Percentiles rank a stretch among this genome's conserved stretches.
These are phyloP conservation scores for Magnaporthiopsis rhizophila DNA, from an alignment of 2,329 filamentous ascomycete species.

Conservation along the genomic window DNA sequence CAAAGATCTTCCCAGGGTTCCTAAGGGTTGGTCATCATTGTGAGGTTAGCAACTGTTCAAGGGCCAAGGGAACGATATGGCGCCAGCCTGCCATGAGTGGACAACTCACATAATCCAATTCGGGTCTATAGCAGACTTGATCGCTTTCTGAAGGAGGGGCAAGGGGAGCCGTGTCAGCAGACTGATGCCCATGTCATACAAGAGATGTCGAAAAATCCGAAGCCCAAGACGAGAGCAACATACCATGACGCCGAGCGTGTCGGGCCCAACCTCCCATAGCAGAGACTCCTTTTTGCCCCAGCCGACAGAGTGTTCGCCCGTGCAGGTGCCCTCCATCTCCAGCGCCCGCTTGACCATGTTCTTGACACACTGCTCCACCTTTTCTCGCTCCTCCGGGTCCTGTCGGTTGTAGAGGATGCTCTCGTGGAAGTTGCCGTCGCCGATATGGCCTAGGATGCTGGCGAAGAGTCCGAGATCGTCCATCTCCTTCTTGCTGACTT, in stretches of 20 bases:
- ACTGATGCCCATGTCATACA: neutral
- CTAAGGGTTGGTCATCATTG: constrained; percentile 12
- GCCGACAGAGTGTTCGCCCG: constrained; percentile 80
- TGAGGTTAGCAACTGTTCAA: neutral
- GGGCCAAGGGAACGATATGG: neutral
- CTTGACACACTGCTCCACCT: constrained; percentile 74
- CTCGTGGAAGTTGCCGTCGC: constrained; percentile 92
- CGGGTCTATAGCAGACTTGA: constrained; percentile 79
- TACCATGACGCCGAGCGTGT: constrained; percentile 73
- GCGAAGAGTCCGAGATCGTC: constrained; percentile 80
- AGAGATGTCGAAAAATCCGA: neutral
- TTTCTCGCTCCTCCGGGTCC: constrained; percentile 60
- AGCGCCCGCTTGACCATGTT: constrained; percentile 87
- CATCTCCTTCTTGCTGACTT: constrained; percentile 83
- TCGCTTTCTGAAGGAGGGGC: constrained; percentile 38
- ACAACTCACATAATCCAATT: constrained; percentile 62
- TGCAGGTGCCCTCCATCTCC: constrained; percentile 91
- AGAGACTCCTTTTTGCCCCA: constrained; percentile 80
- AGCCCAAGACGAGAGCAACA: constrained; percentile 7
- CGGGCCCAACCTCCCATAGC: constrained; percentile 68
- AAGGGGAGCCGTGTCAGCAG: neutral
- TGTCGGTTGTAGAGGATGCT: constrained; percentile 79
- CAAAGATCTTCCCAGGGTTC: constrained; percentile 88
- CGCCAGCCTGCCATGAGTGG: neutral
- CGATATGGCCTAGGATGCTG: constrained; percentile 81